These are phyloP conservation scores for Trichoderma gracile DNA, from an alignment of 2,329 filamentous ascomycete genomes.

Conservation along the genomic window DNA sequence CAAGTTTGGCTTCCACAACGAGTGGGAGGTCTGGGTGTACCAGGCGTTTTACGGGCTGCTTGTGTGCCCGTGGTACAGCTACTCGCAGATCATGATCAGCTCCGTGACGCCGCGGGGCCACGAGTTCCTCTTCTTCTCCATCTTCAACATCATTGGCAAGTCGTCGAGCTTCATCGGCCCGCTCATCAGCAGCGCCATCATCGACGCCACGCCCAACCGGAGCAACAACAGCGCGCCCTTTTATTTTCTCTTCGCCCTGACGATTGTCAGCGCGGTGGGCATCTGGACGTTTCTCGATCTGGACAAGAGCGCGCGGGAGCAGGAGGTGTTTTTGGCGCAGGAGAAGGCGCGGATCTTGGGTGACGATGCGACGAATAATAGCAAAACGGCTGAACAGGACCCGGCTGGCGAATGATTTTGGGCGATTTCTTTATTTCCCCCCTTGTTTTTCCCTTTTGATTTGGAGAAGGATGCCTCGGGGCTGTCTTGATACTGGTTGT, in stretches of 20 bases:
- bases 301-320: constrained; percentile 60
- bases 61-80: constrained; percentile 70
- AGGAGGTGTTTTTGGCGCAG: constrained; percentile 53
- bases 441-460: neutral
- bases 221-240: constrained; percentile 64
- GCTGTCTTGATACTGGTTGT: constrained; percentile 16
- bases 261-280: constrained; percentile 54
- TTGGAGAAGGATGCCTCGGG: too few relatives aligned
- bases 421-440: neutral
- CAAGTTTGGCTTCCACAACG: constrained; percentile 47
- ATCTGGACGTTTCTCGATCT: constrained; percentile 60
- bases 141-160: constrained; percentile 70
- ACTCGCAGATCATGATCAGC: constrained; percentile 70
- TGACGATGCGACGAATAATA: constrained; percentile 5
- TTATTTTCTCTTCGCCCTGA: constrained; percentile 64
- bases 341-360: constrained; percentile 32
- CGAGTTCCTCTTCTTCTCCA: constrained; percentile 69
- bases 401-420: constrained; percentile 2
- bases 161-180: constrained; percentile 68
- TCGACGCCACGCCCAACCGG: constrained; percentile 56
- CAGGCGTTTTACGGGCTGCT: constrained; percentile 63
- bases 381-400: constrained; percentile 5
- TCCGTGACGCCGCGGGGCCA: constrained; percentile 68
- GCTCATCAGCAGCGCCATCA: constrained; percentile 67
- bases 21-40: constrained; percentile 50